Evolutionary conservation across 345 rosid genomes (phyloP), one percentile per base, ranked within the genome.

Genomic region (Jatropha curcas): DNA sequence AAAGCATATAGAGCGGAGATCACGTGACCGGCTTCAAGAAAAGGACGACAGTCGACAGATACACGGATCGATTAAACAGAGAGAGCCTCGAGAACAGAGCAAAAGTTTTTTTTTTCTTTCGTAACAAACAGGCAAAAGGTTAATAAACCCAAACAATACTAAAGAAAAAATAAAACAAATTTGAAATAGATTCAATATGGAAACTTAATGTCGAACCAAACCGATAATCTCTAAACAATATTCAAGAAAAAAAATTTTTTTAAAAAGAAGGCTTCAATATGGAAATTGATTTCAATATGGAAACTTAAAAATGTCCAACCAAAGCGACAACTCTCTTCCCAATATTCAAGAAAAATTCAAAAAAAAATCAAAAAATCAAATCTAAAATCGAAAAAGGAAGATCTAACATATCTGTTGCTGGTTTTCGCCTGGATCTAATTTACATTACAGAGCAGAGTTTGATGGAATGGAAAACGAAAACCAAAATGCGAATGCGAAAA

Each of bases 11-110:
- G 9, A 37, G 0, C 45, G 11, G 24, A 16, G 13, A 60, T 33
- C 43, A 60, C 64, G 24, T 60, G 64, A 61, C 66, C 46, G 66
- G 14, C 66, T 27, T 1, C 35, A 7, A 34, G 37, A 61, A 61
- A 61, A 7, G 13, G 28, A 33, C 13, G 10, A 4, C 19, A 33
- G 5, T 33, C 13, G 34, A 14, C 8, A 0, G 24, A 33, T 24
- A 20, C 30, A 6, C 28, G 2, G 31, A 19, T 7, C 9, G 20
- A 31, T 60, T 17, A 11, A 55, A 55, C 4, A 55, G 13, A 9
- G 0, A 46, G 4, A 14, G 17, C 63, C 37, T 59, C 37, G 22
- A 30, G 4, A 30, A 30, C 30, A 59, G 39, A 31, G 37, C 11
- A 33, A 59, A 31, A 31, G 61, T 52, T 52, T n/a, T n/a, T n/a